phyloP scores from a whole-genome alignment of 1,284 basidiomycete genomes.

The Xerocomus tenax region DNA sequence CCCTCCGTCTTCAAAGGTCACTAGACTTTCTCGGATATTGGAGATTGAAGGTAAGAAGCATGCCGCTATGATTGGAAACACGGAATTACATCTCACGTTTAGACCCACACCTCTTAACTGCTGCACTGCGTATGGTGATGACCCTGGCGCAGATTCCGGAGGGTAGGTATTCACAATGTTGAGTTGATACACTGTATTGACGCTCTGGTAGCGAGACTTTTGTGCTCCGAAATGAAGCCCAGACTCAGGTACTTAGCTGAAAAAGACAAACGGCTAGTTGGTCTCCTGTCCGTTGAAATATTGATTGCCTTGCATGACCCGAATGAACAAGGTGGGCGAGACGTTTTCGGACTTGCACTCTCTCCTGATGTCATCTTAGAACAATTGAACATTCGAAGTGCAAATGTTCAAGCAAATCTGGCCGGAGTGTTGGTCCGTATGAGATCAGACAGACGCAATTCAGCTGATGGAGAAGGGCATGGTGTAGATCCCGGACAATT shows the following conservation, averaged over 20 bases:
- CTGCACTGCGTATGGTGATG: neutral
- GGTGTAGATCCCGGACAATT: slow-evolving; percentile 7
- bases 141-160: neutral
- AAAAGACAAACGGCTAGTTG: neutral
- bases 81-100: too few relatives aligned
- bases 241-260: neutral
- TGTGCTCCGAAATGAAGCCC: neutral
- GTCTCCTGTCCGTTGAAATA: neutral
- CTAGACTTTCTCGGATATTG: slow-evolving; percentile 16
- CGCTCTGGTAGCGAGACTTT: neutral
- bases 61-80: neutral
- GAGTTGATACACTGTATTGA: neutral
- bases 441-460: neutral
- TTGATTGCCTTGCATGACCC: neutral
- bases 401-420: slow-evolving; percentile 15
- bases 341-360: neutral
- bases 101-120: slow-evolving; percentile 8
- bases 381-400: slow-evolving; percentile 1
- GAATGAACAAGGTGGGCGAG: neutral
- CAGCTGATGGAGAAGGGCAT: neutral
- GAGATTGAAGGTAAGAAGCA: slow-evolving; percentile 10
- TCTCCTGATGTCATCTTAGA: neutral
- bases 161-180: slow-evolving; percentile 7
- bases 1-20: neutral
- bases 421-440: slow-evolving; percentile 11